These are phyloP conservation scores for Macrophomina phaseolina DNA, from an alignment of 2,329 filamentous ascomycete genomes.

Conservation along the genomic window DNA sequence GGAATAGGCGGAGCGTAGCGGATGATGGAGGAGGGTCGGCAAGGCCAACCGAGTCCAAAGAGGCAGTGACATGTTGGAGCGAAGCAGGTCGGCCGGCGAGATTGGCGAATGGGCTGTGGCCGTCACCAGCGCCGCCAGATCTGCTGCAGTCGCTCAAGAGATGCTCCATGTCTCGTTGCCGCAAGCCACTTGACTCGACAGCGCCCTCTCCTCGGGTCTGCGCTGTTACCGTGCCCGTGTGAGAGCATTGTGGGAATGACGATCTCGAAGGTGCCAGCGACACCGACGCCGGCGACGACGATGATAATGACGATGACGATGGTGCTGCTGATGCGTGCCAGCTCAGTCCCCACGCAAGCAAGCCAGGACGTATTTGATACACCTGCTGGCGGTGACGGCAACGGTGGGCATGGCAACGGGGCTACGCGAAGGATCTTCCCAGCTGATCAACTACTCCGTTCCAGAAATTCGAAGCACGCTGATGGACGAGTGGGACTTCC, in stretches of 20 bases:
- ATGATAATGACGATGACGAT: too few species aligned
- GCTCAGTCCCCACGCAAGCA: background rate
- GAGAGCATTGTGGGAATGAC: background rate
- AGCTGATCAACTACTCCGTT: slow-evolving; percentile 5
- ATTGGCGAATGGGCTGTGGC: slow-evolving; percentile 9
- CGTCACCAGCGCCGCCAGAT: background rate
- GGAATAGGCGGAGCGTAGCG: background rate
- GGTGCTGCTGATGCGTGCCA: background rate
- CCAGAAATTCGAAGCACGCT: slow-evolving; percentile 9
- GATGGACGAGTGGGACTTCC: background rate
- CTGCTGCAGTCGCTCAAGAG: slow-evolving; percentile 3
- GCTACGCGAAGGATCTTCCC: background rate
- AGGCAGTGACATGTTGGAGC: slow-evolving; percentile 3
- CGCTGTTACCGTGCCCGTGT: background rate
- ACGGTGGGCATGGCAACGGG: background rate
- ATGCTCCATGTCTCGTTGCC: background rate
- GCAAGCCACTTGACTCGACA: background rate
- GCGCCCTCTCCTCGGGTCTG: background rate
- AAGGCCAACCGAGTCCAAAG: slow-evolving; percentile 14
- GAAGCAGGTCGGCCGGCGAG: background rate
- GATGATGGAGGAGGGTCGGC: slow-evolving; percentile 13
- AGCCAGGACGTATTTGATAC: background rate
- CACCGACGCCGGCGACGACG: background rate
- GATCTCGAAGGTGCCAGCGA: slow-evolving; percentile 1
- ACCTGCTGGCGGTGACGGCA: background rate